Evolutionary conservation across 768 basidiomycete species (phyloP), one percentile per base, ranked within the genome.

Genomic region (Hemileccinum impolitum): DNA sequence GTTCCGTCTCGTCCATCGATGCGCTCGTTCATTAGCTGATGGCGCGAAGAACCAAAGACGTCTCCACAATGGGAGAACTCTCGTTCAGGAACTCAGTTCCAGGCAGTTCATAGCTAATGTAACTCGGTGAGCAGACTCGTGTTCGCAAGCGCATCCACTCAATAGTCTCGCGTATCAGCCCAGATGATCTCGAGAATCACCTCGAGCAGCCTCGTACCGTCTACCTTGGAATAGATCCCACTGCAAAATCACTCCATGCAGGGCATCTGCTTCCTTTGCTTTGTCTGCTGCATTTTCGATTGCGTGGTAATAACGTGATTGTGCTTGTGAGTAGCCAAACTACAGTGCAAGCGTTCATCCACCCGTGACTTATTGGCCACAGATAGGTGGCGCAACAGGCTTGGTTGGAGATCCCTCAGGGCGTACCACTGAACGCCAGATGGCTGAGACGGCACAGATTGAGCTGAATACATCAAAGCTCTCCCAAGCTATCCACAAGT

Each of bases 341-440:
- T 34, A 19, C 13, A 4, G 15, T 41, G 12, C 18, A 25, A 26
- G 26, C 39, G 30, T 34, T 56, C 32, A 37, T 37, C 34, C 26
- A 45, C 41, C 5, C 39, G 25, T 46, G 42, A 54, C 47, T 42
- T 6, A 21, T 42, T 34, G n/a, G 12, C 11, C 30, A 28, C 61
- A 98, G 95, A 88, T 97, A 64, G 95, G 96, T 28, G 94, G 93
- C 1, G 94, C 93, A 9, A 98, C 95, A 0, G 96, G 93, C 9
- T 82, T 87, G n/a, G 85, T 99, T 39, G 96, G 96, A 6, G 96
- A 99, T 63, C 96, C 96, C 8, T 95, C 94, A 4, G 95, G 96
- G 2, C 79, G 94, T 31, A 76, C 78, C 5, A 81, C 81, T 0
- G 95, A 96, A 68, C 83, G 96, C 18, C 78, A 83, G 46, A 75